Evolutionary conservation across 2,329 filamentous ascomycete species (phyloP).

Genomic region (Aspergillus sp.): DNA sequence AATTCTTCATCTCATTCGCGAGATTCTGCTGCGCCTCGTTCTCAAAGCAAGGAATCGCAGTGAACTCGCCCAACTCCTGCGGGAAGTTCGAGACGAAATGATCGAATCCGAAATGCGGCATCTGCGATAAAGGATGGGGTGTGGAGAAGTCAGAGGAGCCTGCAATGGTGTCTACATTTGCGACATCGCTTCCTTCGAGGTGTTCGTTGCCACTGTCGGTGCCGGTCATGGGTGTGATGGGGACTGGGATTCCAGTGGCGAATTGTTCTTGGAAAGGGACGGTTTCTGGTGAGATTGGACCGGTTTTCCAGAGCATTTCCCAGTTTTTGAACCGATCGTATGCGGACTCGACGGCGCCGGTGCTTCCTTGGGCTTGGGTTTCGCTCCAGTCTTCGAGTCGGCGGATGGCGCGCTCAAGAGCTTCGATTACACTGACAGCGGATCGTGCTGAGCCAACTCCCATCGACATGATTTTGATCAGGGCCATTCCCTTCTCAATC

Average conservation of each 20-base stretch:
- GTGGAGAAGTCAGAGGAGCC: conserved; percentile 22
- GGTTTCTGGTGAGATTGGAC: conserved; percentile 29
- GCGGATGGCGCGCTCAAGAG: conserved; percentile 46
- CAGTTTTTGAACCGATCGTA: conserved; percentile 50
- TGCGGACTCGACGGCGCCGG: conserved; percentile 41
- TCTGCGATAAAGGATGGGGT: conserved; percentile 11
- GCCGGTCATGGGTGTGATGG: conserved; percentile 17
- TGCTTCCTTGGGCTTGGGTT: conserved; percentile 23
- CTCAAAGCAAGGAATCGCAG: conserved; percentile 37
- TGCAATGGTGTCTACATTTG: too few species aligned
- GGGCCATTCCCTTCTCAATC: conserved; percentile 45
- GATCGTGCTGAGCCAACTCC: conserved; percentile 50
- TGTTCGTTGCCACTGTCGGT: conserved; percentile 9
- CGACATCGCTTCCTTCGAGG: too few species aligned
- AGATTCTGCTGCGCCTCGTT: conserved; percentile 22
- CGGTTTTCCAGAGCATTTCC: conserved; percentile 47
- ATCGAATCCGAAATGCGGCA: conserved; percentile 33
- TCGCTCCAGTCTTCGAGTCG: conserved; percentile 43
- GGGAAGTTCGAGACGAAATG: conserved; percentile 38
- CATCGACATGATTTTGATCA: conserved; percentile 52
- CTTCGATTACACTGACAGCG: conserved; percentile 50
- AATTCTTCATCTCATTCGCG: conserved; percentile 20
- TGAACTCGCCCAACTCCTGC: conserved; percentile 36
- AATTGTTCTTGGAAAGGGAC: conserved; percentile 18
- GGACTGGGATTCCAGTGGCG: conserved; percentile 7